phyloP scores from a whole-genome alignment of 345 rosid species.

The Cardamine occulta region DNA sequence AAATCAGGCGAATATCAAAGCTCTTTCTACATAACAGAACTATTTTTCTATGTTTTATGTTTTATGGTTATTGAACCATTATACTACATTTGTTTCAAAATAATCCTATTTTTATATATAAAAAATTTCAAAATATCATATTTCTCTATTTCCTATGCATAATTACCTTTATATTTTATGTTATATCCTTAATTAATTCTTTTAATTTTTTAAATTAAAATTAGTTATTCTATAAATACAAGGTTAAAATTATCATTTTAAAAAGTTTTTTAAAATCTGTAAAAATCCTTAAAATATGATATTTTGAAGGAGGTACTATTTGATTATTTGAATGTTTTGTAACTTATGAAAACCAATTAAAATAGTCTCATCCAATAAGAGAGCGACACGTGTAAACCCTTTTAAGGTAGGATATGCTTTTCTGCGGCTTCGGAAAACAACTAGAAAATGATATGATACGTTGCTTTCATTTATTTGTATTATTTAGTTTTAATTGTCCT shows the following conservation, averaged over 20 bases:
- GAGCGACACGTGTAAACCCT: constrained; percentile 50
- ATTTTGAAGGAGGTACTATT: no score
- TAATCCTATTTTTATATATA: no score
- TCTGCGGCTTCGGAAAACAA: constrained; percentile 50
- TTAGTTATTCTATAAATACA: no score
- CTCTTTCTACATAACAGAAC: not conserved
- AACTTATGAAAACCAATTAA: not conserved
- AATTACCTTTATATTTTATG: no score
- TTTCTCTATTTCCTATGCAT: no score
- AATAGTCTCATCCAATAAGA: constrained; percentile 13
- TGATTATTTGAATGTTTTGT: not conserved
- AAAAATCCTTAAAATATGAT: no score
- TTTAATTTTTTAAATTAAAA: no score
- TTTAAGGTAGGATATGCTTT: constrained; percentile 57
- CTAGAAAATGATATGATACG: constrained; percentile 35
- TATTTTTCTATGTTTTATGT: not conserved
- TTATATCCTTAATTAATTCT: no score
- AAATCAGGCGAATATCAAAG: not conserved
- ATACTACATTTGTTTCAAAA: no score
- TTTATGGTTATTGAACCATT: not conserved
- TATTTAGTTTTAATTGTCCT: not conserved
- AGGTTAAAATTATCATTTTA: no score
- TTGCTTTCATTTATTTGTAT: constrained; percentile 38
- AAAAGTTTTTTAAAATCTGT: no score
- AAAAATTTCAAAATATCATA: no score